Percentiles rank a stretch among this genome's conserved stretches.
Conservation (phyloP, 2,329 filamentous ascomycete genomes). For the Trichoderma atrobrunneum region DNA sequence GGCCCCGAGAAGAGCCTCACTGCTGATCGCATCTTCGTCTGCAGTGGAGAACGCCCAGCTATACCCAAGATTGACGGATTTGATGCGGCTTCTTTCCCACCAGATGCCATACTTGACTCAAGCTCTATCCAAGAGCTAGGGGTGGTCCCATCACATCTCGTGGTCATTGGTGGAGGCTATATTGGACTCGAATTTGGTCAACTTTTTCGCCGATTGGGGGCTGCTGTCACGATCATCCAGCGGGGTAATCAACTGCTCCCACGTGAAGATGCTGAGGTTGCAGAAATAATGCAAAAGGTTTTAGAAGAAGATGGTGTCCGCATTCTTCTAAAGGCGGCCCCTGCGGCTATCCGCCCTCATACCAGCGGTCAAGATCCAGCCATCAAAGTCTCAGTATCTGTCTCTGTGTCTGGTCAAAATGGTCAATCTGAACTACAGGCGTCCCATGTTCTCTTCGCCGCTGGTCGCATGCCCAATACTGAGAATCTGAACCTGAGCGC, state of each 20-base stretch:
- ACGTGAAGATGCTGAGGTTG: constrained; percentile 48
- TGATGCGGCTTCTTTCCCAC: constrained; percentile 22
- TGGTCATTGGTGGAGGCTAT: constrained; percentile 53
- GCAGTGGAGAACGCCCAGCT: constrained; percentile 44
- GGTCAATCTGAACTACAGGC: background rate
- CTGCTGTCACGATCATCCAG: constrained; percentile 49
- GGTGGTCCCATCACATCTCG: constrained; percentile 43
- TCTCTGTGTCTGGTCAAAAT: constrained; percentile 21
- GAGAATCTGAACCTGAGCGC: constrained; percentile 41
- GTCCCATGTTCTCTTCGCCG: constrained; percentile 50
- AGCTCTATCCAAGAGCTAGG: constrained; percentile 47
- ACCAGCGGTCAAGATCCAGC: background rate
- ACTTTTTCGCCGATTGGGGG: constrained; percentile 48
- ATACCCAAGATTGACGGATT: constrained; percentile 38
- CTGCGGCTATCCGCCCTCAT: constrained; percentile 20
- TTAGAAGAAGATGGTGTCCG: constrained; percentile 45
- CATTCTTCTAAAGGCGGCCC: constrained; percentile 38
- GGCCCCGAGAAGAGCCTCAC: constrained; percentile 35
- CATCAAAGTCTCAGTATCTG: constrained; percentile 20
- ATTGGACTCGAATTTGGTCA: constrained; percentile 54
- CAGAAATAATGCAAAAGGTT: constrained; percentile 41
- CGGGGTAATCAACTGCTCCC: constrained; percentile 41
- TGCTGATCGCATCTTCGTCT: constrained; percentile 45
- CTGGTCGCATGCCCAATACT: constrained; percentile 51
- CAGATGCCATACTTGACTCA: constrained; percentile 40